These are phyloP conservation scores for Lipomyces chichibuensis DNA, from an alignment of 805 yeast genomes.

Conservation along the genomic window DNA sequence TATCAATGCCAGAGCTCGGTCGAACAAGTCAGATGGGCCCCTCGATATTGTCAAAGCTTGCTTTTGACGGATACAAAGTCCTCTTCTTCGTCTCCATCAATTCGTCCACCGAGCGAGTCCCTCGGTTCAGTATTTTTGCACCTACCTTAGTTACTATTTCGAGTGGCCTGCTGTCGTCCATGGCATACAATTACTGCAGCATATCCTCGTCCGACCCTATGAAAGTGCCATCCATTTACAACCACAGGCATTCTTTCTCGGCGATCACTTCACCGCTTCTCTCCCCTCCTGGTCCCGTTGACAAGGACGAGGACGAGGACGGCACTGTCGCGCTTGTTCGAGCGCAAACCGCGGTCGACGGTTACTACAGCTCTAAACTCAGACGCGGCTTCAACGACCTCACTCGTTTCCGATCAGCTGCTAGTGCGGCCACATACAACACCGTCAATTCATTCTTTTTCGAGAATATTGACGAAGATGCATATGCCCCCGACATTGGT, in stretches of 20 bases:
- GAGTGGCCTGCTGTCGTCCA: neutral
- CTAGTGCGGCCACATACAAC: slow-evolving; percentile 28
- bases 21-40: neutral
- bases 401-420: slow-evolving; percentile 20
- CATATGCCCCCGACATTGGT: slow-evolving; percentile 29
- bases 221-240: neutral
- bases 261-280: slow-evolving; percentile 5
- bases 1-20: too few species aligned
- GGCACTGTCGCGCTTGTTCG: slow-evolving; percentile 11
- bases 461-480: slow-evolving; percentile 23
- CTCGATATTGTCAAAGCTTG: too few species aligned
- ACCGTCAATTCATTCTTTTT: slow-evolving; percentile 11
- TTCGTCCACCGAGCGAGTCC: neutral
- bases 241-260: slow-evolving; percentile 21
- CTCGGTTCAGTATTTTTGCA: neutral
- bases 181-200: slow-evolving; percentile 16
- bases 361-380: slow-evolving; percentile 22
- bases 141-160: neutral
- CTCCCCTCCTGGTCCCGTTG: slow-evolving; percentile 1
- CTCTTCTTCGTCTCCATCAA: neutral
- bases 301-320: slow-evolving; percentile 12
- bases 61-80: neutral
- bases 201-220: slow-evolving; percentile 15
- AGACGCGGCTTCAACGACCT: slow-evolving; percentile 21
- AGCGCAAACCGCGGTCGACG: slow-evolving; percentile 19